Percentiles rank a stretch among this genome's conserved stretches.
phyloP scores from a whole-genome alignment of 768 basidiomycete species.

The Hypholoma fasciculare region DNA sequence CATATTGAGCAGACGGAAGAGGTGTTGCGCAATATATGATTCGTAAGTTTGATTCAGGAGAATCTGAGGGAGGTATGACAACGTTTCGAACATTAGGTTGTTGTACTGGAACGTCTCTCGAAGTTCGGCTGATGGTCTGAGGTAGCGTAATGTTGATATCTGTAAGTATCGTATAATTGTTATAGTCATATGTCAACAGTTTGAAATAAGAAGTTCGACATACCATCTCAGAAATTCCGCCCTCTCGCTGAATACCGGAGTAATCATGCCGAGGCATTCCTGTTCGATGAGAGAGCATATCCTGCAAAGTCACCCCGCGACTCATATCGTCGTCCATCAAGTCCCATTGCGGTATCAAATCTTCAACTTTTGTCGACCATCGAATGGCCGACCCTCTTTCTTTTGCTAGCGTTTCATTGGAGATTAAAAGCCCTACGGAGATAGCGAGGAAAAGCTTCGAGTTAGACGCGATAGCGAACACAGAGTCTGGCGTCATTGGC shows the following conservation, averaged over 20 bases:
- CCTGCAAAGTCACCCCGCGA: conserved; percentile 34
- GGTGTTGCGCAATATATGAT: conserved; percentile 36
- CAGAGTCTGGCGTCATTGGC: conserved; percentile 40
- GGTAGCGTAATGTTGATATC: conserved; percentile 36
- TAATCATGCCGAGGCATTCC: conserved; percentile 47
- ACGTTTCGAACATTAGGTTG: conserved; percentile 44
- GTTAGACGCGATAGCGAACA: conserved; percentile 46
- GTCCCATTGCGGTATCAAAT: conserved; percentile 40
- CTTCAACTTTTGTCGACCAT: conserved; percentile 37
- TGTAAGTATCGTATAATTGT: conserved; percentile 9
- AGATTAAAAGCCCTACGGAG: conserved; percentile 38
- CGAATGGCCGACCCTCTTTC: conserved; percentile 28
- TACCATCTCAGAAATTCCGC: conserved; percentile 37
- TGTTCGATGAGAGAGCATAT: conserved; percentile 44
- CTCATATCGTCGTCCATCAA: conserved; percentile 38
- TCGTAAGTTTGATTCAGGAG: conserved; percentile 41
- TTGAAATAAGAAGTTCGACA: background rate
- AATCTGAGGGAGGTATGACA: conserved; percentile 37
- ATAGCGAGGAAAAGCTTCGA: conserved; percentile 41
- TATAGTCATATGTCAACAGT: background rate
- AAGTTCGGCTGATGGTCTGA: conserved; percentile 39
- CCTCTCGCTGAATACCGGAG: conserved; percentile 28
- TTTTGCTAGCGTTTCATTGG: conserved; percentile 33
- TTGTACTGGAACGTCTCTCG: conserved; percentile 46
- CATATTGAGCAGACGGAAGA: conserved; percentile 41